Percentiles rank a stretch among this genome's conserved stretches.
Conservation (phyloP, 768 basidiomycete species). For the Galerina sulciceps region DNA sequence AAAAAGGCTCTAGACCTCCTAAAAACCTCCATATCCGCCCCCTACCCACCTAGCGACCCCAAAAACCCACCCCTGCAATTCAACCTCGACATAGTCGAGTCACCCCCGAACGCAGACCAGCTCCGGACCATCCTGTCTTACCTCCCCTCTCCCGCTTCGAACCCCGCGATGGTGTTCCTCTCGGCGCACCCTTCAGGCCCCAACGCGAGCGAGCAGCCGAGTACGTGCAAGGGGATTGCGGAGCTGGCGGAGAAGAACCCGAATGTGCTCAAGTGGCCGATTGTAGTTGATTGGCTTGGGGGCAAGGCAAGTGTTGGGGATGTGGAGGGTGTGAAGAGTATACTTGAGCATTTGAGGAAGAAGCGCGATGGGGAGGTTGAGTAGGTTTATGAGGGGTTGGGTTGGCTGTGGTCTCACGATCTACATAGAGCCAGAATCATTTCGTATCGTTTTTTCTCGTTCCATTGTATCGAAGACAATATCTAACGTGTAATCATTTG, state of each 20-base stretch:
- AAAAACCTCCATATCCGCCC: conserved; percentile 56
- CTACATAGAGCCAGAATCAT: too few relatives aligned
- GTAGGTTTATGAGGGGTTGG: conserved; percentile 22
- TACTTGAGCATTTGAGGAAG: conserved; percentile 68
- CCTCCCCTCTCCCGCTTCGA: conserved; percentile 43
- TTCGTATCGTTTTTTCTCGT: conserved; percentile 1
- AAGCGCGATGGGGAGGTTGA: conserved; percentile 66
- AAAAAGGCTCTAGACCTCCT: conserved; percentile 63
- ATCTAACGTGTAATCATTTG: not conserved
- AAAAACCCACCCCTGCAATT: conserved; percentile 61
- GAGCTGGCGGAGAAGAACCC: conserved; percentile 60
- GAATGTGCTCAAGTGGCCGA: conserved; percentile 72
- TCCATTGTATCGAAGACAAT: not conserved
- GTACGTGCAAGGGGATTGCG: conserved; percentile 46
- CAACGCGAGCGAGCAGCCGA: conserved; percentile 40
- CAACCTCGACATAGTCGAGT: conserved; percentile 74
- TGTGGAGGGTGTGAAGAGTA: conserved; percentile 67
- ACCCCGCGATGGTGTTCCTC: conserved; percentile 51
- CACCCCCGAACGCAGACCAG: conserved; percentile 70
- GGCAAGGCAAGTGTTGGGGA: conserved; percentile 71
- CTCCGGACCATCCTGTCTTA: conserved; percentile 69
- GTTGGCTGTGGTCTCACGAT: too few relatives aligned
- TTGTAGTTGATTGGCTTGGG: conserved; percentile 78
- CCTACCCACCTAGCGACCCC: conserved; percentile 61
- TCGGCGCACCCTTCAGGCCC: conserved; percentile 64